These are phyloP conservation scores for Fraxinus platypoda DNA, from an alignment of 305 asterid species.

Conservation along the genomic window DNA sequence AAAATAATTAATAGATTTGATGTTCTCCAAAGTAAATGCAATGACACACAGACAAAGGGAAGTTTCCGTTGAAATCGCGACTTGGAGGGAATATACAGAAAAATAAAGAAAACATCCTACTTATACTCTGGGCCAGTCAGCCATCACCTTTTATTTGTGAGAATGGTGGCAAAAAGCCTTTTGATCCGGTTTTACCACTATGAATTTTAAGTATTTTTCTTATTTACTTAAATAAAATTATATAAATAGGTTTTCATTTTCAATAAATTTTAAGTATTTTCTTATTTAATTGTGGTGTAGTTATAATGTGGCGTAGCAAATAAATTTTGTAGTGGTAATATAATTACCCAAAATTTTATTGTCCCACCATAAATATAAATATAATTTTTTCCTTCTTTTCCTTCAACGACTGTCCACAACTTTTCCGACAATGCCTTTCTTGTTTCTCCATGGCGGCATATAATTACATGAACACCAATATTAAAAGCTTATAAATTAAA, in stretches of 20 bases:
- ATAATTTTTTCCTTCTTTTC: neutral
- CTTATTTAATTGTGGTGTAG: too few species aligned
- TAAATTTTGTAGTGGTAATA: too few species aligned
- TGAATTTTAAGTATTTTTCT: neutral
- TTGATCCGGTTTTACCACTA: neutral
- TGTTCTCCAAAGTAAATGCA: neutral
- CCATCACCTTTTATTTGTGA: neutral
- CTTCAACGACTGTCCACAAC: neutral
- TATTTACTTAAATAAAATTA: too few species aligned
- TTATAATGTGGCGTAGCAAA: too few species aligned
- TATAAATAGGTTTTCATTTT: neutral
- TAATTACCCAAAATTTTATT: too few species aligned
- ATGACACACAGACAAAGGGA: neutral
- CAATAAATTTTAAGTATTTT: too few species aligned
- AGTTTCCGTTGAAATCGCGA: neutral
- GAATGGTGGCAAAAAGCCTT: neutral
- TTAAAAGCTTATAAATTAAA: neutral
- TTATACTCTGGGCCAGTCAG: neutral
- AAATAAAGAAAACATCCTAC: neutral
- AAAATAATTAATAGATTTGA: neutral
- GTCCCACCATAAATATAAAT: too few species aligned
- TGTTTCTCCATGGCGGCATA: neutral
- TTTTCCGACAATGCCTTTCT: neutral
- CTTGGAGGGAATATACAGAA: neutral
- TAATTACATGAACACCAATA: neutral